phyloP scores from a whole-genome alignment of 2,329 filamentous ascomycete species.

The Pseudocercospora cruenta region DNA sequence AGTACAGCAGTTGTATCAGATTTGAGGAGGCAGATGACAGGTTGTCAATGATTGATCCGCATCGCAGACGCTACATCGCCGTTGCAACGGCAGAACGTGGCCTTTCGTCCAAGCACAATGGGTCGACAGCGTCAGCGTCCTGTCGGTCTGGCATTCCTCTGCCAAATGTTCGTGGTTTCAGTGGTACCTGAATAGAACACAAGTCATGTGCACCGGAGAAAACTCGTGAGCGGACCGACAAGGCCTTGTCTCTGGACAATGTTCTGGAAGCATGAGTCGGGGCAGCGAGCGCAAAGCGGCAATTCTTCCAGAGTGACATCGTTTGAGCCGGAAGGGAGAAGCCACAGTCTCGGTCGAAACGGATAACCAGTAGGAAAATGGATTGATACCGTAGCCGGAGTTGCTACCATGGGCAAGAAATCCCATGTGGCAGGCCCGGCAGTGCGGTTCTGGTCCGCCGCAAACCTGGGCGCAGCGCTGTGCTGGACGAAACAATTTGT shows the following conservation, averaged over 20 bases:
- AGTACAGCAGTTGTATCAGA: slow-evolving; percentile 19
- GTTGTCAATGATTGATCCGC: slow-evolving; percentile 21
- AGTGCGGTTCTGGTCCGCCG: slow-evolving; percentile 1
- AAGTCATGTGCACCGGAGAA: slow-evolving; percentile 1
- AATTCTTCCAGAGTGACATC: slow-evolving; percentile 3
- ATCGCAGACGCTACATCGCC: slow-evolving; percentile 9
- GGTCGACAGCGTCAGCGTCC: slow-evolving; percentile 9
- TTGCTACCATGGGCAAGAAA: slow-evolving; percentile 7
- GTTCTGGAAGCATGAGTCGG: slow-evolving; percentile 10
- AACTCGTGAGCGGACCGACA: background rate
- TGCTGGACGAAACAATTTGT: slow-evolving; percentile 15
- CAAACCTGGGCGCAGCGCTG: slow-evolving; percentile 7
- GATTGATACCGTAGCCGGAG: slow-evolving; percentile 1
- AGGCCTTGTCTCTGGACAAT: background rate
- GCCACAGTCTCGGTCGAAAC: slow-evolving; percentile 3
- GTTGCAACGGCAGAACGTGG: slow-evolving; percentile 22
- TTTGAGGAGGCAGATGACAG: slow-evolving; percentile 22
- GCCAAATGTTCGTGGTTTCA: slow-evolving; percentile 12
- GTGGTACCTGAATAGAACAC: background rate
- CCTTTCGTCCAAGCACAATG: slow-evolving; percentile 7
- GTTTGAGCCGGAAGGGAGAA: background rate
- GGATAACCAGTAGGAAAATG: background rate
- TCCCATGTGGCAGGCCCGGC: slow-evolving; percentile 6
- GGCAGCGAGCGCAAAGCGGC: background rate
- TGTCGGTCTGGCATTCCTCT: slow-evolving; percentile 4